Conservation (phyloP, 306 rosid genomes). For the Albizia julibrissin region DNA sequence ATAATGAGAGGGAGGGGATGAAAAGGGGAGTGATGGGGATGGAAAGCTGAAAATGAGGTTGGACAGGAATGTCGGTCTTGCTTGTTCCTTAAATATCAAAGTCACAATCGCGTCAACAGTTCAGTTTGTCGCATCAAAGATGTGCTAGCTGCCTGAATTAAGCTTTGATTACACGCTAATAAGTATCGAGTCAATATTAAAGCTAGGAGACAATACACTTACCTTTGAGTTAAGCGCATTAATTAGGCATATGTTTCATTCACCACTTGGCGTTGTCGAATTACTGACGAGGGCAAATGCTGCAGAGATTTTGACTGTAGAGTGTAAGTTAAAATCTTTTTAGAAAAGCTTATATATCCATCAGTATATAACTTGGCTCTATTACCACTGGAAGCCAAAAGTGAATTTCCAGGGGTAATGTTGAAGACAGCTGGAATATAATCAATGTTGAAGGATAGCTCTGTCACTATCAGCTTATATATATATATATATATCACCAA, state of each 20-base stretch:
- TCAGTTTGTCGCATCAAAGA: neutral
- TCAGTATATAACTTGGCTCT: neutral
- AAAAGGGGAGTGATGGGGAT: neutral
- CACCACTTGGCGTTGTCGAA: neutral
- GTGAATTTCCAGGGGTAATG: neutral
- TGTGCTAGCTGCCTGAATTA: neutral
- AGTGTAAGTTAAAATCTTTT: neutral
- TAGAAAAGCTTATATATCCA: neutral
- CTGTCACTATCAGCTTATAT: neutral
- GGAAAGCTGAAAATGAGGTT: neutral
- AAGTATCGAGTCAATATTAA: neutral
- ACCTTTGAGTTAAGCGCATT: neutral
- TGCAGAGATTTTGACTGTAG: neutral
- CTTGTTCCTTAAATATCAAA: slow-evolving; percentile 7
- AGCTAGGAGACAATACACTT: neutral
- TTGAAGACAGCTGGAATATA: neutral
- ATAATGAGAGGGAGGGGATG: neutral
- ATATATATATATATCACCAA: neutral
- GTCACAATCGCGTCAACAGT: neutral
- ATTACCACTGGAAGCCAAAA: neutral
- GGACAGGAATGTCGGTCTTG: neutral
- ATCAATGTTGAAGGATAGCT: neutral
- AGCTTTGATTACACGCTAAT: neutral
- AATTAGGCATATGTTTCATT: neutral
- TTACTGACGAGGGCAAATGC: neutral